These are phyloP conservation scores for Kandelia obovata DNA, from an alignment of 345 rosid species.

Conservation along the genomic window DNA sequence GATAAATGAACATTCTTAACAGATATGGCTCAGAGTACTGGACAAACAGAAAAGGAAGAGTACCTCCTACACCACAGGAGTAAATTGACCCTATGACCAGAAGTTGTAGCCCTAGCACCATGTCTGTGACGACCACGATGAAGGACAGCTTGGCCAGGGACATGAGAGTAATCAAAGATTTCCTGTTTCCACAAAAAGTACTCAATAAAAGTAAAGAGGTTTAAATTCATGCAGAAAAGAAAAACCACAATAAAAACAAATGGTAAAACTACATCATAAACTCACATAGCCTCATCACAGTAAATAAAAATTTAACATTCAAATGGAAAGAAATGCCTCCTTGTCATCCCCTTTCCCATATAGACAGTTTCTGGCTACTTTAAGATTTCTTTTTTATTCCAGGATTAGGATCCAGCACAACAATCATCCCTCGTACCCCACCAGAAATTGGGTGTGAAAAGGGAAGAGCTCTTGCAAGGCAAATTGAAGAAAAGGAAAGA, in stretches of 20 bases:
- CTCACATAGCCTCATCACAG: not conserved
- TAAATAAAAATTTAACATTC: not conserved
- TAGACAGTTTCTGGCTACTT: too few species aligned
- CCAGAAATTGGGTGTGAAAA: too few species aligned
- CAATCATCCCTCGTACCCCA: too few species aligned
- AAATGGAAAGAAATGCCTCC: too few species aligned
- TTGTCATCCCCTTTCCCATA: too few species aligned
- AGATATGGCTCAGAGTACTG: not conserved
- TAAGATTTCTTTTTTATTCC: not conserved
- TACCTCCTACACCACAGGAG: slow-evolving; percentile 97
- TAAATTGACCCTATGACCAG: slow-evolving; percentile 76
- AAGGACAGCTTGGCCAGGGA: slow-evolving; percentile 78
- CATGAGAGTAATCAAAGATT: slow-evolving; percentile 69
- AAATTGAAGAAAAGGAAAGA: too few species aligned
- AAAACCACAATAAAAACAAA: not conserved
- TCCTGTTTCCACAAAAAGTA: slow-evolving; percentile 41
- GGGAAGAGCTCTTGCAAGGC: too few species aligned
- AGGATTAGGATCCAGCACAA: not conserved
- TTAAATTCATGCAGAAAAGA: not conserved
- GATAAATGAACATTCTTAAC: too few species aligned
- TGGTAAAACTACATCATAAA: not conserved
- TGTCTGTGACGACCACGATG: slow-evolving; percentile 95
- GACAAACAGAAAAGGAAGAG: not conserved
- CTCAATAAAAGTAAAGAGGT: not conserved
- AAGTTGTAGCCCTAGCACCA: slow-evolving; percentile 90